Evolutionary conservation across 169 alveolate genomes (phyloP).

Genomic region (Pseudocohnilembus persalinus): DNA sequence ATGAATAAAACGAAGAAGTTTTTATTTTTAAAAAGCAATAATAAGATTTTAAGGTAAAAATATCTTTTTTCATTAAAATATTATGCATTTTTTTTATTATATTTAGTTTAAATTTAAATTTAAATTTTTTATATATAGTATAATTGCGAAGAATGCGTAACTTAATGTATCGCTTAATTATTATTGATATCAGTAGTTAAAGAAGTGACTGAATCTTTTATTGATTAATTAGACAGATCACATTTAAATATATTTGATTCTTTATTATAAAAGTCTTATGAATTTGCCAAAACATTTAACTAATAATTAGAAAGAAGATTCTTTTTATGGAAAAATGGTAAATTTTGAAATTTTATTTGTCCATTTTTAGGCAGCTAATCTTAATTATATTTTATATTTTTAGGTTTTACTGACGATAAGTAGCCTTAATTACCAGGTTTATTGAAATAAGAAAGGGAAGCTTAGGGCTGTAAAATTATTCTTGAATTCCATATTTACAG

Average conservation of each 20-base stretch:
- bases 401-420: conserved; percentile 54
- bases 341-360: not conserved
- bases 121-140: conserved; percentile 3
- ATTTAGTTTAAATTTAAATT: not conserved
- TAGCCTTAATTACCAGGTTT: conserved; percentile 65
- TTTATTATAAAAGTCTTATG: conserved; percentile 44
- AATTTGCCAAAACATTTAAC: conserved; percentile 63
- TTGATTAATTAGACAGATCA: conserved; percentile 31
- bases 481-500: conserved; percentile 30
- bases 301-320: conserved; percentile 50
- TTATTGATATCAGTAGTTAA: conserved; percentile 38
- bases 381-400: not conserved
- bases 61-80: too few species aligned
- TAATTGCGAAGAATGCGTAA: conserved; percentile 53
- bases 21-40: not conserved
- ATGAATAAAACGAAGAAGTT: not conserved
- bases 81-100: conserved; percentile 6
- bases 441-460: conserved; percentile 57
- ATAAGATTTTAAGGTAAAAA: not conserved
- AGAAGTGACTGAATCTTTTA: conserved; percentile 43
- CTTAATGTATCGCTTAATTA: conserved; percentile 53
- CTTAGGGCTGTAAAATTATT: conserved; percentile 35
- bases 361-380: not conserved
- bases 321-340: conserved; percentile 58
- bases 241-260: conserved; percentile 38